Conservation (phyloP, 2,329 filamentous ascomycete genomes). For the Shiraia bambusicola region DNA sequence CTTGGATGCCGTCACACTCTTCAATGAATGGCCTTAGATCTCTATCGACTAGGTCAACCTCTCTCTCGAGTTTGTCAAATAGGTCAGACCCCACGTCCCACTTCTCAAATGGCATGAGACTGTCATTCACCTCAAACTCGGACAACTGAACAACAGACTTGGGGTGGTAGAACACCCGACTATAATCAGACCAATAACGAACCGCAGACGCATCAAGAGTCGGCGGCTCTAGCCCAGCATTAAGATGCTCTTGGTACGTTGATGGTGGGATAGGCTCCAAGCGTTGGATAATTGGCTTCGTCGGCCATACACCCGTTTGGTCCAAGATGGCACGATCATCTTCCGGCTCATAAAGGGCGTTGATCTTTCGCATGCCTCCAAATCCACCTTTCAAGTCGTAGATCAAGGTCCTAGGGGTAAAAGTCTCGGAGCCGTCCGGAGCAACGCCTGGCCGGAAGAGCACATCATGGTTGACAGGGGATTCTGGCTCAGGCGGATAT, state of each 20-base stretch:
- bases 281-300: constrained; percentile 63
- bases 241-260: constrained; percentile 77
- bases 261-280: constrained; percentile 64
- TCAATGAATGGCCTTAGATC: constrained; percentile 86
- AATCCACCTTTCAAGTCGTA: constrained; percentile 96
- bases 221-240: constrained; percentile 66
- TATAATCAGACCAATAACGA: constrained; percentile 97
- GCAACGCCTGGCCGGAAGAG: constrained; percentile 85
- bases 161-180: constrained; percentile 88
- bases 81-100: constrained; percentile 49
- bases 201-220: constrained; percentile 69
- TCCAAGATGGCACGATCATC: constrained; percentile 38
- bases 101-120: constrained; percentile 78
- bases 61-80: constrained; percentile 49
- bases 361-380: constrained; percentile 82
- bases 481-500: constrained; percentile 67
- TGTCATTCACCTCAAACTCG: constrained; percentile 81
- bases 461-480: constrained; percentile 75
- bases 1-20: constrained; percentile 91
- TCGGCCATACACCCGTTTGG: constrained; percentile 35
- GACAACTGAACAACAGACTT: constrained; percentile 77
- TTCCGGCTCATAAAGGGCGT: constrained; percentile 75
- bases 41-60: constrained; percentile 80
- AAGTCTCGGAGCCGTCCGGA: constrained; percentile 84
- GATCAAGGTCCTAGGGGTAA: constrained; percentile 84